These are phyloP conservation scores for Fonsecaea erecta DNA, from an alignment of 2,329 filamentous ascomycete genomes.

Conservation along the genomic window DNA sequence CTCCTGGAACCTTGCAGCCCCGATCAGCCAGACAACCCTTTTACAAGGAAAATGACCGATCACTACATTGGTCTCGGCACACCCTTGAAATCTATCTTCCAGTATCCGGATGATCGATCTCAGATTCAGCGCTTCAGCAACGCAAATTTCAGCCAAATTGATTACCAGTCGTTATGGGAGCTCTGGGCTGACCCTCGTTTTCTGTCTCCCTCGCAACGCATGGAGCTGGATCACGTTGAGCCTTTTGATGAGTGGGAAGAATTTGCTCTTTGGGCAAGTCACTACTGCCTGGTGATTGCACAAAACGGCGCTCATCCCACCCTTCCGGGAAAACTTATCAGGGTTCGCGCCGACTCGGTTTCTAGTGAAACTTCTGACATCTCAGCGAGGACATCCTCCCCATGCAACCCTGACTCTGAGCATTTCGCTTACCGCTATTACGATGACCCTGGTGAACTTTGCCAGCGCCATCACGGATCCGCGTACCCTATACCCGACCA, in stretches of 20 bases:
- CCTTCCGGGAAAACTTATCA: slow-evolving; percentile 21
- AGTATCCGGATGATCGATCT: slow-evolving; percentile 67
- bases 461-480: slow-evolving; percentile 66
- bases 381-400: slow-evolving; percentile 35
- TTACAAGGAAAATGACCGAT: slow-evolving; percentile 54
- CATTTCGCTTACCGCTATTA: slow-evolving; percentile 41
- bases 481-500: slow-evolving; percentile 48
- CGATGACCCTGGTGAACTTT: slow-evolving; percentile 48
- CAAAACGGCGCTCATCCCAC: slow-evolving; percentile 31
- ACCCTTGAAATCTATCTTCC: slow-evolving; percentile 50
- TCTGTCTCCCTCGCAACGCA: slow-evolving; percentile 64
- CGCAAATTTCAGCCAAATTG: slow-evolving; percentile 68
- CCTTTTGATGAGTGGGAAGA: slow-evolving; percentile 96
- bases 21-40: slow-evolving; percentile 76
- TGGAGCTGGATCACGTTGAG: slow-evolving; percentile 71
- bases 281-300: slow-evolving; percentile 70
- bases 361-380: slow-evolving; percentile 35
- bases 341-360: slow-evolving; percentile 29
- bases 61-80: slow-evolving; percentile 35
- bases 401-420: slow-evolving; percentile 26
- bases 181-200: slow-evolving; percentile 75
- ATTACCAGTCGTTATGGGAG: slow-evolving; percentile 76
- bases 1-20: slow-evolving; percentile 86
- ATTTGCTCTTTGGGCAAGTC: slow-evolving; percentile 79
- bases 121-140: slow-evolving; percentile 70